Conservation (phyloP, 2,329 filamentous ascomycete genomes). For the Periconia macrospinosa region DNA sequence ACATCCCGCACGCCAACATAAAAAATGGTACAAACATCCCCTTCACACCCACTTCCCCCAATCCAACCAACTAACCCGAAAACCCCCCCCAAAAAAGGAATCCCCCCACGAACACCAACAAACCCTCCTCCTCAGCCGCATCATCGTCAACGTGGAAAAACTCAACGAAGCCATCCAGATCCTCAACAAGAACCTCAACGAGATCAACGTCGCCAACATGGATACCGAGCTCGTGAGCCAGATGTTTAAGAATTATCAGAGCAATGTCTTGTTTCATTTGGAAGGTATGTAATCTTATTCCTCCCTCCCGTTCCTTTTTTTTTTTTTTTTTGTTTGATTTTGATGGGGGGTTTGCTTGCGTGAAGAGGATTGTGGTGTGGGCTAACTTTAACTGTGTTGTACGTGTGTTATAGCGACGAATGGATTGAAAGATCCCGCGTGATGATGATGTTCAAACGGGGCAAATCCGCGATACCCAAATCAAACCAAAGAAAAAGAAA, state of each 20-base stretch:
- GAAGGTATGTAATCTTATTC: slow-evolving; percentile 77
- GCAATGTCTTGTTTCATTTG: slow-evolving; percentile 93
- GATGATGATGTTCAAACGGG: too few species aligned
- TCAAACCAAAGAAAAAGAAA: neutral
- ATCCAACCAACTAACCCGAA: neutral
- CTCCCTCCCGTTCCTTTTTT: neutral
- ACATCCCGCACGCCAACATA: neutral
- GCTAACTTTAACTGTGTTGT: neutral
- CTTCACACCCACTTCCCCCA: neutral
- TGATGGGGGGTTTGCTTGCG: neutral
- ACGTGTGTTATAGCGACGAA: slow-evolving; percentile 1
- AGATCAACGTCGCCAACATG: slow-evolving; percentile 99
- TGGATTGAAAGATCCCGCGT: slow-evolving; percentile 3
- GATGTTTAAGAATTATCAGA: slow-evolving; percentile 99
- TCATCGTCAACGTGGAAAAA: slow-evolving; percentile 99
- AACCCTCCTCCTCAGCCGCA: slow-evolving; percentile 86
- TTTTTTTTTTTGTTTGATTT: neutral
- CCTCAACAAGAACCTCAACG: slow-evolving; percentile 90
- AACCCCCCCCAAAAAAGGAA: slow-evolving; percentile 59
- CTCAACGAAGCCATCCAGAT: slow-evolving; percentile 91
- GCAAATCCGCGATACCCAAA: too few species aligned
- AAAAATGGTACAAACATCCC: slow-evolving; percentile 28
- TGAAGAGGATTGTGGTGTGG: neutral
- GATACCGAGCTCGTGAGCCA: slow-evolving; percentile 96
- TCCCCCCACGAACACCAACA: slow-evolving; percentile 98